Evolutionary conservation across 495 filamentous ascomycete genomes (phyloP), one percentile per base, ranked within the genome.

Genomic region (Filosporella fistucella): DNA sequence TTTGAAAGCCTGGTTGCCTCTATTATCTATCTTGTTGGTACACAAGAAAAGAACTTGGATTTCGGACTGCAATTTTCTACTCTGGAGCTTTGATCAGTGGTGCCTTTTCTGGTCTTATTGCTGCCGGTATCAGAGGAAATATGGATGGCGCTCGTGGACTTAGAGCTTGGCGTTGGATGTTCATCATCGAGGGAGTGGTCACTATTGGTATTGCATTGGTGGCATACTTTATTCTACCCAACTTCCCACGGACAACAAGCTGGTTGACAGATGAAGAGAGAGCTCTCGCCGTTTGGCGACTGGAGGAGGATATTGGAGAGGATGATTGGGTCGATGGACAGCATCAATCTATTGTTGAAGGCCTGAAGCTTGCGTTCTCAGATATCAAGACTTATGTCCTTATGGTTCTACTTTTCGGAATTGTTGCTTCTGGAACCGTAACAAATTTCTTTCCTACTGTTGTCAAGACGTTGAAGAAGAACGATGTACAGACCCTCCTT

Each of bases 361-460:
- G 88, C 2, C 65, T 82, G 11, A 83, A 77, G 57, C 65, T 88
- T n/a, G 88, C 87, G 2, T 76, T 88, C 49, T 58, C 62, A 12
- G 88, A 95, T 62, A 51, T 74, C 40, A 90, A 86, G 63, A 88
- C 79, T 13, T 91, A 78, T 68, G 66, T 89, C 47, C 66, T 89
- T 57, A 76, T 80, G 62, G 60, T 87, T 9, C 66, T 86, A 39
- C 73, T 91, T 42, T 76, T 88, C 38, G 78, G 83, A 57, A 84
- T 89, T 61, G 80, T 88, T 12, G 77, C 81, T 22, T 77, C 80
- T 22, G 82, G 78, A 40, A 82, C 84, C 2, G 82, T 89, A 8
- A 89, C 86, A n/a, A 91, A 93, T 63, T 93, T 93, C 75, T 91
- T 94, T 68, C 88, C 89, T 0, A 85, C 87, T 12, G 85, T 95